A percentile compares a stretch with the other conserved stretches of the same genome.
phyloP scores from a whole-genome alignment of 129 eudicot genomes.

The Escallonia rubra region DNA sequence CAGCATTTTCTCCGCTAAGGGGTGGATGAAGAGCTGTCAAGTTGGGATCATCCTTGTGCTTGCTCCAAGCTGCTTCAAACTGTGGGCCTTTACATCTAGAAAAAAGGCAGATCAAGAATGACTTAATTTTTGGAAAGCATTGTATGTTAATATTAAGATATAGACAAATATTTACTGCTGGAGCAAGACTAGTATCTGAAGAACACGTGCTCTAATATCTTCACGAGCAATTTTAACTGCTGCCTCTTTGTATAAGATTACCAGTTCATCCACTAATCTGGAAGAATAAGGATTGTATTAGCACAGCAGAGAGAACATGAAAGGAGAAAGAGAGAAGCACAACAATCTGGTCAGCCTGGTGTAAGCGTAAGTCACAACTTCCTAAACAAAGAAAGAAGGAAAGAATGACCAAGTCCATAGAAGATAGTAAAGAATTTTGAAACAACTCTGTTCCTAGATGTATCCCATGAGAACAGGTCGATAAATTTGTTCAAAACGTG shows the following conservation, averaged over 20 bases:
- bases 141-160: not conserved
- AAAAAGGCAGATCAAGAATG: not conserved
- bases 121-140: not conserved
- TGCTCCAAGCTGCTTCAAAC: constrained; percentile 68
- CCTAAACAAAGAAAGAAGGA: too few relatives aligned
- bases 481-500: too few relatives aligned
- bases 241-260: constrained; percentile 74
- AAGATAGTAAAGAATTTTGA: too few relatives aligned
- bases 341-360: not conserved
- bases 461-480: too few relatives aligned
- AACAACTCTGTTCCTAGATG: too few relatives aligned
- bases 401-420: too few relatives aligned
- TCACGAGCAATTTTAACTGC: constrained; percentile 60
- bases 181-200: constrained; percentile 52
- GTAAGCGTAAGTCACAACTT: too few relatives aligned
- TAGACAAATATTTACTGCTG: constrained; percentile 41
- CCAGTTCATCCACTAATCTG: constrained; percentile 84
- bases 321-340: not conserved
- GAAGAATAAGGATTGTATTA: not conserved
- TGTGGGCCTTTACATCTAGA: constrained; percentile 69
- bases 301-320: not conserved
- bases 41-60: constrained; percentile 77
- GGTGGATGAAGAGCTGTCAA: constrained; percentile 38
- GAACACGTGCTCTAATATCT: constrained; percentile 49
- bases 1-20: constrained; percentile 10